Conservation (phyloP, 352 stramenopile genomes). For the Globisporangium yorkense region DNA sequence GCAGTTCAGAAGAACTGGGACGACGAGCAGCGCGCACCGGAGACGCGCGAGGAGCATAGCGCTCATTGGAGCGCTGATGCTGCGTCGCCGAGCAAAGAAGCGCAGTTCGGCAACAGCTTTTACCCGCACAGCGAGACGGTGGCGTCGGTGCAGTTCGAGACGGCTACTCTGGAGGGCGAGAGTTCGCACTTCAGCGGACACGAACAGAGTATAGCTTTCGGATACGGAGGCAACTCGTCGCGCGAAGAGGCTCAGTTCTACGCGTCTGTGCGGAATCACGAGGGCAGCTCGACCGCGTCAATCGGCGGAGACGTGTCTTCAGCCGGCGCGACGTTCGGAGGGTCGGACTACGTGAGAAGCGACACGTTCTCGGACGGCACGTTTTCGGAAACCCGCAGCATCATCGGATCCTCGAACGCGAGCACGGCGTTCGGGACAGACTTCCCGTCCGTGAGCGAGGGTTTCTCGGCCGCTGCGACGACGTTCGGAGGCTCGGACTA, state of each 20-base stretch:
- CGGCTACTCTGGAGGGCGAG: neutral
- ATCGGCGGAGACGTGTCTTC: constrained; percentile 56
- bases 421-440: constrained; percentile 74
- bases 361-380: constrained; percentile 60
- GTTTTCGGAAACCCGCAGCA: constrained; percentile 63
- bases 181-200: neutral
- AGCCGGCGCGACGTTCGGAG: constrained; percentile 70
- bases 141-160: constrained; percentile 7
- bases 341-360: constrained; percentile 63
- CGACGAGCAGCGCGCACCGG: neutral
- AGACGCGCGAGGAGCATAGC: neutral
- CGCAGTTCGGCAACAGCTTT: constrained; percentile 3
- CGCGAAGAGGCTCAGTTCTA: constrained; percentile 16
- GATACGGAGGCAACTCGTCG: constrained; percentile 7
- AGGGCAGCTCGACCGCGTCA: constrained; percentile 48
- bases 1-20: constrained; percentile 7
- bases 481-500: constrained; percentile 57
- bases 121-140: constrained; percentile 4
- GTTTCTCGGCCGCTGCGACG: constrained; percentile 52
- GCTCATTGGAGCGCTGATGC: neutral
- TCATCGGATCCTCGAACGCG: constrained; percentile 65
- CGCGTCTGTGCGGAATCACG: constrained; percentile 12
- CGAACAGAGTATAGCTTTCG: constrained; percentile 3
- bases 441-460: constrained; percentile 69
- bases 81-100: constrained; percentile 4